Base-by-base conservation (phyloP, 2,329 filamentous ascomycete genomes). In the Clonostachys rosea region DNA sequence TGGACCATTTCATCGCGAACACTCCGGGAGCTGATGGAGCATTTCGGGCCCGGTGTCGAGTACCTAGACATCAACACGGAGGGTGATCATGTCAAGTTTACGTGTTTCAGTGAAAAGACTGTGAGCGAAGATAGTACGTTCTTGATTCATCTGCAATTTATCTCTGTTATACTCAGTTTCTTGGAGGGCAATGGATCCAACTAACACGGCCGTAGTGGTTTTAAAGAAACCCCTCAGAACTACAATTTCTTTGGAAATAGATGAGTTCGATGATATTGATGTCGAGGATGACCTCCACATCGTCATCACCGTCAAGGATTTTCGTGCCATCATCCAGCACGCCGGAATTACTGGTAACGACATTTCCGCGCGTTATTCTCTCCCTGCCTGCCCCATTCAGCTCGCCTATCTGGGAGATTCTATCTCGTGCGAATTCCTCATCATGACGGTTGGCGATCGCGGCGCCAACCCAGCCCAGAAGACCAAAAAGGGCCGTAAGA, bases 231-330 rank as follows among this genome's bases (percentile, higher is more conserved):
- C 88, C 6, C 73, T 92, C 2, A 86, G 89, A 55, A 92, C 88
- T 10, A 88, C 87, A 33, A 88, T 92, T 50, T 81, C 87, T 1
- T 78, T 91, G 13, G 86, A 90, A 59, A 83, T 81, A 33, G 79
- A 86, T 48, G 87, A 91, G 55, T 92, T 92, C 57, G 83, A 88
- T 48, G 78, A 85, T 45, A 88, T 91, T 50, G 74, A 80, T 18
- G 83, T 89, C 33, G 83, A 90, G 59, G 82, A 89, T 50, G 84
- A 86, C 44, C 75, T 91, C 48, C 88, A 91, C 59, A 87, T 91
- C 56, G 80, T 89, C 49, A 87, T 91, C 59, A 89, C 83, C 55
- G 87, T 92, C 59, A 91, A 89, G 58, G 88, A 92, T 64, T 91
- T 91, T 62, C 84, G 87, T 44, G 84, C 87, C 34, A 88, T 91